These are phyloP conservation scores for Ettlia oleoabundans DNA, from an alignment of 139 green algal species.

Conservation along the genomic window DNA sequence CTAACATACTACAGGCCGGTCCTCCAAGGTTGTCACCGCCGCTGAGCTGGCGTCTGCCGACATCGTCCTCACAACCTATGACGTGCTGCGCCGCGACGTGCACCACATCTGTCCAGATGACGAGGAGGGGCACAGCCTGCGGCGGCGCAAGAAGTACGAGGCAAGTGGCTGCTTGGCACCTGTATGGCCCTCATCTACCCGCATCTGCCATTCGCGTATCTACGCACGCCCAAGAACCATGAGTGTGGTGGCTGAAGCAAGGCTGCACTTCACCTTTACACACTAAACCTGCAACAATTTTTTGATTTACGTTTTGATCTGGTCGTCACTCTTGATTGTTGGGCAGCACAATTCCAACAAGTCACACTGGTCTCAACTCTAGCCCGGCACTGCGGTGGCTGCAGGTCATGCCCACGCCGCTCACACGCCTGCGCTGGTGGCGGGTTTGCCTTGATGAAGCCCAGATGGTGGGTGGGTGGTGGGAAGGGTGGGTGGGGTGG, in stretches of 20 bases:
- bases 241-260: too few species aligned
- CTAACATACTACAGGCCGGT: background rate
- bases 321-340: too few species aligned
- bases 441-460: conserved; percentile 93
- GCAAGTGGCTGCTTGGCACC: background rate
- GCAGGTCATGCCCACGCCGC: conserved; percentile 82
- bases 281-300: background rate
- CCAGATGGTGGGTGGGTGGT: conserved; percentile 65
- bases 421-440: conserved; percentile 91
- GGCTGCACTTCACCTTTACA: background rate
- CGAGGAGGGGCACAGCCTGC: conserved; percentile 12
- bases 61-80: conserved; percentile 94
- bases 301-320: too few species aligned
- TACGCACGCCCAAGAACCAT: too few species aligned
- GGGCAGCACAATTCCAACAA: too few species aligned
- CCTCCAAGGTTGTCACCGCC: conserved; percentile 60
- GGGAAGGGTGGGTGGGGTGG: too few species aligned
- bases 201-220: too few species aligned
- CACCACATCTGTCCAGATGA: conserved; percentile 49
- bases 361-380: too few species aligned
- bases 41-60: conserved; percentile 79
- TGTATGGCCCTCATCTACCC: too few species aligned
- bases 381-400: background rate
- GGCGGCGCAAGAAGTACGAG: conserved; percentile 51
- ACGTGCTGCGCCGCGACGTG: conserved; percentile 83